Percentiles rank a stretch among this genome's conserved stretches.
phyloP scores from a whole-genome alignment of 2,329 filamentous ascomycete species.

The Aspergillus sp. region DNA sequence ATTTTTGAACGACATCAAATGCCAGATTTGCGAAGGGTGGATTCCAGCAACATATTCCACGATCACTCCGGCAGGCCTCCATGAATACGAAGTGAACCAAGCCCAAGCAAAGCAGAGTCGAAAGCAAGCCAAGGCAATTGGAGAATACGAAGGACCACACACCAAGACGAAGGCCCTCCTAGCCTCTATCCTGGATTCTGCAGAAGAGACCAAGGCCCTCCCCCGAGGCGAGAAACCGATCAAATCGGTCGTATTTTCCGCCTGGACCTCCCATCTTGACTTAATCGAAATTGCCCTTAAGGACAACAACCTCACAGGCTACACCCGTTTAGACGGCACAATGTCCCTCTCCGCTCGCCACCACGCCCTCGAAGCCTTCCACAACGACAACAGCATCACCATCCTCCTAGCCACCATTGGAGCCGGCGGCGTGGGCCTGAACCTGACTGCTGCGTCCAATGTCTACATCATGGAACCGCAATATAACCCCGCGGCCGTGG shows the following conservation, averaged over 20 bases:
- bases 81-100: slow-evolving; percentile 48
- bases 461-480: slow-evolving; percentile 98
- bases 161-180: slow-evolving; percentile 85
- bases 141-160: slow-evolving; percentile 74
- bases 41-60: slow-evolving; percentile 61
- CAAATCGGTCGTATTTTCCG: slow-evolving; percentile 91
- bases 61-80: slow-evolving; percentile 55
- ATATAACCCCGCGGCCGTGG: slow-evolving; percentile 91
- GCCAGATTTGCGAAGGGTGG: slow-evolving; percentile 60
- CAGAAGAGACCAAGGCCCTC: slow-evolving; percentile 46
- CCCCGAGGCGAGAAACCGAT: slow-evolving; percentile 58
- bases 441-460: slow-evolving; percentile 75
- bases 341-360: slow-evolving; percentile 72
- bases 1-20: slow-evolving; percentile 45
- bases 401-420: slow-evolving; percentile 89
- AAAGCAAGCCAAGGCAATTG: slow-evolving; percentile 54
- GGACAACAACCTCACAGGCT: slow-evolving; percentile 47
- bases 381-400: slow-evolving; percentile 61
- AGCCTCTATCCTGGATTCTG: slow-evolving; percentile 61
- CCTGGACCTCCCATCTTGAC: slow-evolving; percentile 93
- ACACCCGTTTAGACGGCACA: slow-evolving; percentile 79
- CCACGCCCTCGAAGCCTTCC: slow-evolving; percentile 69
- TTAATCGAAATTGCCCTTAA: slow-evolving; percentile 78
- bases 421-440: slow-evolving; percentile 85
- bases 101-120: slow-evolving; percentile 48